Evolutionary conservation across 306 rosid species (phyloP).

Genomic region (Calophaca sinica): DNA sequence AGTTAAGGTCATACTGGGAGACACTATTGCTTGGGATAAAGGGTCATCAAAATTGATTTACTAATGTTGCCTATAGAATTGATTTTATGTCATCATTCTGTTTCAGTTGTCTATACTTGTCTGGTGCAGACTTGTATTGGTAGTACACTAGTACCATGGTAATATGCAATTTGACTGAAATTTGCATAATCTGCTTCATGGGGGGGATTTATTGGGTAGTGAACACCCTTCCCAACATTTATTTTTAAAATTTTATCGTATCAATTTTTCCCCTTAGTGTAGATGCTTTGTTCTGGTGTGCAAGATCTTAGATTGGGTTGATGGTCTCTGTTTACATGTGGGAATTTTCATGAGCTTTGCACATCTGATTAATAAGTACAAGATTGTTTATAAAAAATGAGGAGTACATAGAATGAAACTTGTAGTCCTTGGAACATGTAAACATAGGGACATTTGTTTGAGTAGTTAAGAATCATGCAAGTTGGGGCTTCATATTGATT

Average conservation of each 20-base stretch:
- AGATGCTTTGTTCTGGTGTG: background rate
- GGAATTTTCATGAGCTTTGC: background rate
- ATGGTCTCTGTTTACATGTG: no score
- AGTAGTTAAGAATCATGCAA: conserved; percentile 6
- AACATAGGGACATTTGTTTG: background rate
- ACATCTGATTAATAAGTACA: conserved; percentile 23
- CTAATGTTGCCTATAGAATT: background rate
- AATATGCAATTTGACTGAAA: background rate
- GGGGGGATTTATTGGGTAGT: background rate
- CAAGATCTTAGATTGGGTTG: background rate
- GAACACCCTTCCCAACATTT: background rate
- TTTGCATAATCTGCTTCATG: background rate
- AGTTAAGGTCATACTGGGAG: background rate
- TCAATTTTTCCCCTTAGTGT: background rate
- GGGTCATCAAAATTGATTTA: background rate
- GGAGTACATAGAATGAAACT: background rate
- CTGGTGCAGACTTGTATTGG: background rate
- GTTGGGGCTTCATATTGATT: background rate
- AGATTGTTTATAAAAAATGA: no score
- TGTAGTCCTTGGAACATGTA: background rate
- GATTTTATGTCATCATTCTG: conserved; percentile 5
- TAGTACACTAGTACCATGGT: background rate
- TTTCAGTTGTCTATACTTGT: conserved; percentile 21
- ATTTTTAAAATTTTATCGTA: background rate
- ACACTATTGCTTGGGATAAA: background rate